Evolutionary conservation across 495 filamentous ascomycete species (phyloP).

Genomic region (Hyaloscypha hepaticicola): DNA sequence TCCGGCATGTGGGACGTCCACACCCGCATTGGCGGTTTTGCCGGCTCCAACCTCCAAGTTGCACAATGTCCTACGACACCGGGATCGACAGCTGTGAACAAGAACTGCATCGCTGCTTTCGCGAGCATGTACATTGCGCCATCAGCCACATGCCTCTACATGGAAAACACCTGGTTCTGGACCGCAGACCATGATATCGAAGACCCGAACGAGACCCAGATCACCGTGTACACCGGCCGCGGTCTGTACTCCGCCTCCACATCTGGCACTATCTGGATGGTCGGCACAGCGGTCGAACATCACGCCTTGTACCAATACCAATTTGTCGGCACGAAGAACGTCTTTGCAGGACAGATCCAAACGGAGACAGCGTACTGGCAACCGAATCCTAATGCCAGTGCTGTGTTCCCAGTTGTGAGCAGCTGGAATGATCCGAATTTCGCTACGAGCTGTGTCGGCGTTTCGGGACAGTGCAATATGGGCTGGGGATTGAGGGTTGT

Average conservation of each 20-base stretch:
- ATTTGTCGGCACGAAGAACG: conserved; percentile 62
- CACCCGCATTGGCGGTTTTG: conserved; percentile 68
- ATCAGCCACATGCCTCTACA: conserved; percentile 50
- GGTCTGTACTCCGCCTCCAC: conserved; percentile 61
- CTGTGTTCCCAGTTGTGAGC: conserved; percentile 58
- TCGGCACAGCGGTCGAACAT: conserved; percentile 78
- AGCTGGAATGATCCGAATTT: conserved; percentile 46
- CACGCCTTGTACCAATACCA: conserved; percentile 82
- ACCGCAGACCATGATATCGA: conserved; percentile 76
- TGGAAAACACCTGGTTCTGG: conserved; percentile 73
- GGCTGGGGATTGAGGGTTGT: conserved; percentile 45
- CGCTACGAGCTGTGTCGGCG: conserved; percentile 46
- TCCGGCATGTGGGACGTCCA: conserved; percentile 66
- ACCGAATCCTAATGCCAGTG: conserved; percentile 59
- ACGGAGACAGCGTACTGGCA: conserved; percentile 81
- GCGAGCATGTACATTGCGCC: conserved; percentile 66
- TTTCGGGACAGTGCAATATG: conserved; percentile 56
- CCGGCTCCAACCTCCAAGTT: conserved; percentile 65
- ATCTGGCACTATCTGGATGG: conserved; percentile 50
- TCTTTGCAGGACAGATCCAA: conserved; percentile 76
- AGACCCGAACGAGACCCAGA: conserved; percentile 51
- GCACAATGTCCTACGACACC: conserved; percentile 52
- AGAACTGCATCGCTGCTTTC: conserved; percentile 62
- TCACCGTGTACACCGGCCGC: conserved; percentile 68
- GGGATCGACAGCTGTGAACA: conserved; percentile 7